Evolutionary conservation across 2,329 filamentous ascomycete genomes (phyloP).

Genomic region (Domatiomyces globalis): DNA sequence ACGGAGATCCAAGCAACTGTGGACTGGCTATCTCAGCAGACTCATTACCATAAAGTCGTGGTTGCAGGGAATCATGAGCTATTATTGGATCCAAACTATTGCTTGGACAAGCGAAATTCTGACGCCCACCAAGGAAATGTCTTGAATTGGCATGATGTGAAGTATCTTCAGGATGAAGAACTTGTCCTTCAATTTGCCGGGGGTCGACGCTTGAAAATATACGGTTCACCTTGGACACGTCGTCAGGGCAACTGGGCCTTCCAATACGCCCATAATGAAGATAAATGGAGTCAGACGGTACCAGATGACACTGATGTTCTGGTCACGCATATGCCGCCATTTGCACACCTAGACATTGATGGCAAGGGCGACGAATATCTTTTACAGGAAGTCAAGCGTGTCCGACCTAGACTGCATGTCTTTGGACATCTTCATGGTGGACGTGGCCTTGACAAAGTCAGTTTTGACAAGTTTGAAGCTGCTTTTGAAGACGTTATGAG

Average conservation of each 20-base stretch:
- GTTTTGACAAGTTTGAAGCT: neutral
- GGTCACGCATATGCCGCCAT: conserved; percentile 17
- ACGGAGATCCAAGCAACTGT: conserved; percentile 28
- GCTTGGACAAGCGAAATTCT: conserved; percentile 7
- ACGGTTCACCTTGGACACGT: conserved; percentile 16
- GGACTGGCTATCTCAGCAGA: conserved; percentile 29
- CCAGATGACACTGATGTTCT: conserved; percentile 17
- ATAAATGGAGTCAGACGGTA: conserved; percentile 15
- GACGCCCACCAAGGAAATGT: conserved; percentile 1
- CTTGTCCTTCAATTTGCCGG: conserved; percentile 8
- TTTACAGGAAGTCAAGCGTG: conserved; percentile 13
- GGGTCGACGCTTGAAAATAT: conserved; percentile 10
- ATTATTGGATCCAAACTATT: conserved; percentile 13
- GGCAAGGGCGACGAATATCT: conserved; percentile 15
- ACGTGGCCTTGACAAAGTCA: conserved; percentile 7
- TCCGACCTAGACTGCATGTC: conserved; percentile 16
- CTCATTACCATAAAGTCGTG: conserved; percentile 32
- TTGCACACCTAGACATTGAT: conserved; percentile 11
- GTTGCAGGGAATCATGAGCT: conserved; percentile 37
- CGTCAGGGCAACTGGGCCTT: conserved; percentile 17
- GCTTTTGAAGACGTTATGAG: too few species aligned
- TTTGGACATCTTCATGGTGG: conserved; percentile 19
- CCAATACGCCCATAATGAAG: conserved; percentile 13
- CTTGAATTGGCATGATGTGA: conserved; percentile 13
- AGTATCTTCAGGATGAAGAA: conserved; percentile 5